Evolutionary conservation across 768 basidiomycete genomes (phyloP).

Genomic region (Pisolithus marmoratus): DNA sequence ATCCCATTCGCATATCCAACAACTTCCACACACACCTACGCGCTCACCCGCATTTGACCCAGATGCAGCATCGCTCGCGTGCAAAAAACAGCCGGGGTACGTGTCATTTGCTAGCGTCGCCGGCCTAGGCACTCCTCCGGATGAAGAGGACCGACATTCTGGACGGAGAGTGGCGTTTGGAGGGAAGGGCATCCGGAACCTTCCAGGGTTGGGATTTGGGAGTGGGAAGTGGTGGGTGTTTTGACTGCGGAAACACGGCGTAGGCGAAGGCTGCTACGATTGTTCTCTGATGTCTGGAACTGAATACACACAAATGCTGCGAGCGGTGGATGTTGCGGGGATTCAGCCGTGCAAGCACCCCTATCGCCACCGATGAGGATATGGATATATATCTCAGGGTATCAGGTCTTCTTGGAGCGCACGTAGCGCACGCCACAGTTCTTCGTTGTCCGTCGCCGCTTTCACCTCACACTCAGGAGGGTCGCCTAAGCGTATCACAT

Average conservation of each 20-base stretch:
- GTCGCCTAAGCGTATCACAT: too few species aligned
- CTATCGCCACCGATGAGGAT: too few species aligned
- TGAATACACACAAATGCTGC: too few species aligned
- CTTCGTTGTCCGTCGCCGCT: too few species aligned
- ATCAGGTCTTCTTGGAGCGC: too few species aligned
- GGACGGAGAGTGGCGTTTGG: conserved; percentile 14
- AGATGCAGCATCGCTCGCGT: conserved; percentile 52
- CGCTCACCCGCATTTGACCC: conserved; percentile 56
- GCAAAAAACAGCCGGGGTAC: conserved; percentile 54
- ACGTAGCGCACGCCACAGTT: too few species aligned
- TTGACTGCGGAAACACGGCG: conserved; percentile 4
- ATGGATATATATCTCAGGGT: too few species aligned
- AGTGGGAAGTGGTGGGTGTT: conserved; percentile 29
- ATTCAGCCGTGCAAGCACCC: too few species aligned
- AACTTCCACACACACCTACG: conserved; percentile 2
- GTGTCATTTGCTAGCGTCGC: conserved; percentile 64
- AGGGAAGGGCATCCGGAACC: conserved; percentile 9
- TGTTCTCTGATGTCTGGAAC: not conserved
- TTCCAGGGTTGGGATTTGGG: conserved; percentile 22
- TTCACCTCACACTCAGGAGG: too few species aligned
- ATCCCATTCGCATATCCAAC: conserved; percentile 9
- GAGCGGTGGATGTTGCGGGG: too few species aligned
- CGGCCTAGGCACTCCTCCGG: conserved; percentile 59
- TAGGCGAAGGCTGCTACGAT: not conserved
- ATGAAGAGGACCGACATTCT: conserved; percentile 32